A percentile compares a stretch with the other conserved stretches of the same genome.
Conservation (phyloP, 1,284 basidiomycete genomes). For the Sanguinoderma infundibulare region DNA sequence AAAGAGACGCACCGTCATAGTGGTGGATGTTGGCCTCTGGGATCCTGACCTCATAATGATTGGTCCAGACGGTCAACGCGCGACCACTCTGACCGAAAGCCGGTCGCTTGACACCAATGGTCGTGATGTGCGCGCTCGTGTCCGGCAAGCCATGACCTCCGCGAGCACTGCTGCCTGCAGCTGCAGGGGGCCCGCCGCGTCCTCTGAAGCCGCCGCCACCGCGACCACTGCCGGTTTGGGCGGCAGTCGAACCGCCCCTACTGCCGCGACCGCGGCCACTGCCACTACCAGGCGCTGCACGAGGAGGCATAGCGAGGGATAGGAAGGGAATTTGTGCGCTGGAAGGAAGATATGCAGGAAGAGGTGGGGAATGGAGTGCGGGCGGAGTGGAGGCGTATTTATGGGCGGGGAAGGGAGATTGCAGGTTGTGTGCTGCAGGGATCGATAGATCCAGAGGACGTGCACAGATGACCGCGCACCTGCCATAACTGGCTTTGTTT, state of each 20-base stretch:
- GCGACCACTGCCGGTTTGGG: neutral
- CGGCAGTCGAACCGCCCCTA: constrained; percentile 12
- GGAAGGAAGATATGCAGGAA: neutral
- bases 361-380: neutral
- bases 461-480: neutral
- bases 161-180: constrained; percentile 18
- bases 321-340: neutral
- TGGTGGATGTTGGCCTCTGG: constrained; percentile 69
- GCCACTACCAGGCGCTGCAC: constrained; percentile 31
- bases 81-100: constrained; percentile 63
- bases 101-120: constrained; percentile 68
- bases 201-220: constrained; percentile 23
- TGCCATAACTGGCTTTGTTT: constrained; percentile 22
- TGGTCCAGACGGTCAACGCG: constrained; percentile 57
- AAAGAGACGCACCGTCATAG: constrained; percentile 64
- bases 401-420: constrained; percentile 1
- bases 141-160: constrained; percentile 27
- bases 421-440: constrained; percentile 21
- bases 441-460: constrained; percentile 15
- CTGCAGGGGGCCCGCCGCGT: constrained; percentile 27
- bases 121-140: constrained; percentile 47
- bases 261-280: constrained; percentile 19
- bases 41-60: constrained; percentile 65
- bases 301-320: constrained; percentile 42
- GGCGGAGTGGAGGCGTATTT: constrained; percentile 14